Evolutionary conservation across 345 rosid genomes (phyloP), one percentile per base, ranked within the genome.

Genomic region (Populus alba): DNA sequence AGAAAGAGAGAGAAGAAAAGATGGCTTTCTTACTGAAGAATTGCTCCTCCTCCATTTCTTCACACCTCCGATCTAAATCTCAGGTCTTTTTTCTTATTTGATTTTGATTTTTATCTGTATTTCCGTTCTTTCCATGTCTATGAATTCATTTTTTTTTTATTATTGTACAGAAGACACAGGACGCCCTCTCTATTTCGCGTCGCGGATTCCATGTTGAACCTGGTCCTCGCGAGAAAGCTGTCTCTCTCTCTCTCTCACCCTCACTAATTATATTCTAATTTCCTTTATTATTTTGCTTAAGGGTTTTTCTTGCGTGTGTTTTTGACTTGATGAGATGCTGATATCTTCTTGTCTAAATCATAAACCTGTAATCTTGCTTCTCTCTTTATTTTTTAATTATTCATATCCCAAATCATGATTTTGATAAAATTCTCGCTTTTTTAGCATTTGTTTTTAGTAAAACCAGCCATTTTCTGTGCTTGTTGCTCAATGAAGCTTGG

Each of bases 171-270:
- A 85, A 84, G 79, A 72, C 77, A n/a, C 85, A 83, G 73, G 89
- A 73, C 73, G 82, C 85, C 3, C 41, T 88, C 33, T 80, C 88
- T 53, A 77, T 83, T 37, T 37, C 87, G n/a, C 89, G 87, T 53
- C 97, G 99, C 5, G 92, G 91, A 17, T 83, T 86, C 73, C 98
- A 94, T 75, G 91, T 92, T 47, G 94, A 90, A 62, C 90, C 84
- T 1, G 99, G 98, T 25, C 83, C 91, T 80, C 97, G 99, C 22
- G 99, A 94, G 86, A 88, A 91, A 91, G 93, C 97, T 85, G 99
- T 96, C 77, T 87, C 97, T 43, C 31, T 47, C 47, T 77, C 69
- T 27, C 20, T 29, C 75, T 29, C 69, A 5, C n/a, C 73, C 4
- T 57, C 70, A 16, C 11, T 67, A 12, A 39, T 38, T 65, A 18